Base-by-base conservation (phyloP, 129 eudicot species). In the Solidago caesia region DNA sequence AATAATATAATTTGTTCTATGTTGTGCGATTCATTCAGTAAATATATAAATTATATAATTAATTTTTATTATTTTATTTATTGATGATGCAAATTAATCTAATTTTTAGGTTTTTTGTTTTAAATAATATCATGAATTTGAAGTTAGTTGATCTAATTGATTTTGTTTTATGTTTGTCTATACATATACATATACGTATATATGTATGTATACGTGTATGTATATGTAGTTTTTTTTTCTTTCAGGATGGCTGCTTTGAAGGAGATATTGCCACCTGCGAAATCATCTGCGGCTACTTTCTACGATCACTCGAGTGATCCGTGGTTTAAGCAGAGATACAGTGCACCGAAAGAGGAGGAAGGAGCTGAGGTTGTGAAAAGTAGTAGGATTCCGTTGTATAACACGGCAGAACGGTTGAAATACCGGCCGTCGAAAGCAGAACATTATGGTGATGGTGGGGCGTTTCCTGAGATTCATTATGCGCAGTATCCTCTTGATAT, bases 361-460 rank as follows among this genome's bases (percentile, higher is more conserved):
- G 49, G 64, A 2, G 63, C 88, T 12, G 84, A 66, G 8, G 67
- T 70, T 5, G 55, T 82, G 16, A 92, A 80, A 65, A 68, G 78
- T 5, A 82, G 75, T 15, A 69, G 80, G 2, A 78, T 92, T 16
- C 96, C 94, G 0, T 79, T 80, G 21, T 92, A 92, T 68, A 60
- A 84, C 64, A 89, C 87, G 11, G 76, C 88, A 26, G 86, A 91
- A 8, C 64, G 88, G 85, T 39, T 89, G 7, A 72, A 79, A 7
- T 79, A 87, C 71, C 81, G 84, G 69, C 96, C 96, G 8, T 83
- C 88, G 13, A 84, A 84, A 83, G 87, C 88, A 2, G 87, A 88
- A 77, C 90, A 91, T 61, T 91, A 81, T 81, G 97, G 97, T 26
- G 96, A 88, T 80, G 97, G 97, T 46, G 97, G 96, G 58, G 97